Conservation (phyloP, 805 yeast genomes). For the Saturnispora galanensis region DNA sequence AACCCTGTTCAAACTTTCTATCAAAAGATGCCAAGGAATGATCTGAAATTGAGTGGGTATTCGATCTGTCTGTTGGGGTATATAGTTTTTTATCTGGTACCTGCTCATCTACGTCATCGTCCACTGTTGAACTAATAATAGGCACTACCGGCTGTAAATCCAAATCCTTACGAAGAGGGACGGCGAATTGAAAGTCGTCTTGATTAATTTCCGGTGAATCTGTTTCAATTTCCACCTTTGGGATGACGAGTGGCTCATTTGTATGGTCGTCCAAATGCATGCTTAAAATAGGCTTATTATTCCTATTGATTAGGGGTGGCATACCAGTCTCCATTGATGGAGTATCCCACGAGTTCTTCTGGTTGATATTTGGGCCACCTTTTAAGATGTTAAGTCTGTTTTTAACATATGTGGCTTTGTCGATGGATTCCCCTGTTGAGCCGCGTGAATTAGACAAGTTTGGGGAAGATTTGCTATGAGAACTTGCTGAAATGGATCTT, state of each 20-base stretch:
- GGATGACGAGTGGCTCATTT: background rate
- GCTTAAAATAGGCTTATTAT: constrained; percentile 1
- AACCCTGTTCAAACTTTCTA: constrained; percentile 7
- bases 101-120: too few relatives aligned
- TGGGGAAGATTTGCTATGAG: constrained; percentile 12
- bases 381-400: constrained; percentile 4
- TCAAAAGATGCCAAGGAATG: constrained; percentile 13
- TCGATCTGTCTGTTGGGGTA: background rate
- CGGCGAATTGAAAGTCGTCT: too few relatives aligned
- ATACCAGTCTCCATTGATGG: background rate
- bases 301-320: background rate
- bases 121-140: too few relatives aligned
- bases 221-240: background rate
- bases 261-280: background rate
- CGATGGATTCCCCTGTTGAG: background rate
- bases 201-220: too few relatives aligned
- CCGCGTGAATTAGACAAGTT: constrained; percentile 1
- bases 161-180: too few relatives aligned
- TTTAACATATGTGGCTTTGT: constrained; percentile 7
- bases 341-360: too few relatives aligned
- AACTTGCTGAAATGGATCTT: constrained; percentile 1
- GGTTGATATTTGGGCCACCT: too few relatives aligned
- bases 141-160: too few relatives aligned
- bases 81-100: background rate
- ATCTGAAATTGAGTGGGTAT: background rate